Base-by-base conservation (phyloP, 352 stramenopile genomes). In the Pythium apleroticum region DNA sequence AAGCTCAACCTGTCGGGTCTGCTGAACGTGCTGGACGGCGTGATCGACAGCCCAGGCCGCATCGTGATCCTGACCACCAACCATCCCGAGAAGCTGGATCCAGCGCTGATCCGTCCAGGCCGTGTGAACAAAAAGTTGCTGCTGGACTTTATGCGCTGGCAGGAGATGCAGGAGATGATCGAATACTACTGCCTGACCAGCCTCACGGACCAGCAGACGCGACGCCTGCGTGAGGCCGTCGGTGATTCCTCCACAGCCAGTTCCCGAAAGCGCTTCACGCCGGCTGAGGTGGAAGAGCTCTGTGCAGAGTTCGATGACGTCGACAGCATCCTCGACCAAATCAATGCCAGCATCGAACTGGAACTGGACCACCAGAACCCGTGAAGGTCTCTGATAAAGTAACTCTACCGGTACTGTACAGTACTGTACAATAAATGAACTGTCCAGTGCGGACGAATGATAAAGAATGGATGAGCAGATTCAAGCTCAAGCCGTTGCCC, bases 221-320 rank as follows among this genome's bases (percentile, higher is more conserved):
- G 43, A 8, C 35, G 20, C 3, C 30, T 48, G 6, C 39, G 39
- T 48, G 39, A 48, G 39, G 17, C 39, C 14, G 5, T 48, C 15
- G 39, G 9, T 22, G 39, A 48, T 20, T 82, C 12, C 41, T 63
- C 3, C 24, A 11, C 22, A 68, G 65, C 35, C 43, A 43, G 54
- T 28, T 15, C 24, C 19, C 5, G 43, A 28, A 27, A 53, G 48
- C 37, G 64, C 4, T 10, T 60, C 20, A 82, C 80, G 8, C 77
- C 80, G 0, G 75, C 77, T 8, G 65, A 81, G 49, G 66, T 86
- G 27, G 77, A 86, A 56, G 69, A 84, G 61, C 52, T 83, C 4
- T 86, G 77, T 43, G 75, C 75, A 0, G 74, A 84, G 58, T 62
- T 70, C 37, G 71, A 82, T 25, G 39, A 39, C 11, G 15, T 60